A percentile compares a stretch with the other conserved stretches of the same genome.
Conservation (phyloP, 2,329 filamentous ascomycete genomes). For the Aspergillus felis region DNA sequence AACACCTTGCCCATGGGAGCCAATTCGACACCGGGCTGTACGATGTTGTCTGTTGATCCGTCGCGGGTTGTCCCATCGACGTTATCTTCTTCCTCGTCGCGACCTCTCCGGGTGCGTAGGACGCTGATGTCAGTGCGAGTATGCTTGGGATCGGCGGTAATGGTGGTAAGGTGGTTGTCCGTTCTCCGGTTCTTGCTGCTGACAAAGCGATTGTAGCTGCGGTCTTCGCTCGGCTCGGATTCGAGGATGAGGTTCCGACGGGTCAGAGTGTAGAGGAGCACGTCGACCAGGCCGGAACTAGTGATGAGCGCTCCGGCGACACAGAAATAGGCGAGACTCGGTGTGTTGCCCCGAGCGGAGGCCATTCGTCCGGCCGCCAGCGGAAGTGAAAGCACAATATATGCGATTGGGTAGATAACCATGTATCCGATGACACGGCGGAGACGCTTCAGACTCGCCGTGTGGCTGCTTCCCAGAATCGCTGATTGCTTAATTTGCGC, state of each 20-base stretch:
- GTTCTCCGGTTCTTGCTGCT: slow-evolving; percentile 24
- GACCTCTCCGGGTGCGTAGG: slow-evolving; percentile 13
- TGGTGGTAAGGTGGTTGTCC: slow-evolving; percentile 30
- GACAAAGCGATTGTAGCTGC: slow-evolving; percentile 30
- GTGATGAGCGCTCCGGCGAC: slow-evolving; percentile 55
- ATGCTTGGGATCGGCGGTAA: slow-evolving; percentile 24
- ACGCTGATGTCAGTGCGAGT: slow-evolving; percentile 18
- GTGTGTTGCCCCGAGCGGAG: slow-evolving; percentile 30
- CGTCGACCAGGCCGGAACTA: slow-evolving; percentile 57
- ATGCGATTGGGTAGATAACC: slow-evolving; percentile 48
- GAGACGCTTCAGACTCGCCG: slow-evolving; percentile 36
- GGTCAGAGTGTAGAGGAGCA: slow-evolving; percentile 56
- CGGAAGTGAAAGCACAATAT: slow-evolving; percentile 62
- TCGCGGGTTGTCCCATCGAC: slow-evolving; percentile 32
- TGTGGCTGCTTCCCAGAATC: slow-evolving; percentile 33
- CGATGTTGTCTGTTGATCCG: slow-evolving; percentile 46
- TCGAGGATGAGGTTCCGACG: slow-evolving; percentile 53
- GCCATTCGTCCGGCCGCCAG: slow-evolving; percentile 50
- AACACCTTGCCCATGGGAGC: slow-evolving; percentile 38
- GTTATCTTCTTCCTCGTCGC: slow-evolving; percentile 22
- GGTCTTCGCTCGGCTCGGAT: slow-evolving; percentile 42
- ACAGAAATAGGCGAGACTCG: slow-evolving; percentile 45
- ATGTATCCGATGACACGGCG: slow-evolving; percentile 45
- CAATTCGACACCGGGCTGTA: slow-evolving; percentile 29
- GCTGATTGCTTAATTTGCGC: slow-evolving; percentile 39